A percentile compares a stretch with the other conserved stretches of the same genome.
Conservation (phyloP, 2,329 filamentous ascomycete genomes). For the Xylaria arbuscula region DNA sequence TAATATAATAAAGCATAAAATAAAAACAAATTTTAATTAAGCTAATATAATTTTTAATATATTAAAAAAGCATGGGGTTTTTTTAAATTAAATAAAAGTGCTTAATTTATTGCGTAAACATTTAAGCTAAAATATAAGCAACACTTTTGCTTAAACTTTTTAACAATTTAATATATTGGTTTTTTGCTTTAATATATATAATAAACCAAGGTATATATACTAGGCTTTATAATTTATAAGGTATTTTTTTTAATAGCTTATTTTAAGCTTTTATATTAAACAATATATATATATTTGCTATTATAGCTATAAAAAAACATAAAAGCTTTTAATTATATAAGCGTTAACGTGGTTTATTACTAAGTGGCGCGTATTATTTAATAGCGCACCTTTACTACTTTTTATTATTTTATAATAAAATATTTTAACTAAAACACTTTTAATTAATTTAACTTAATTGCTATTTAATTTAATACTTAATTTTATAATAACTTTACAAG, state of each 20-base stretch:
- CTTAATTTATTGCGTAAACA: background rate
- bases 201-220: background rate
- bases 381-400: no score
- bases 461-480: no score
- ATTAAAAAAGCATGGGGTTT: background rate
- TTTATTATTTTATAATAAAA: no score
- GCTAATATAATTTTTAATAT: background rate
- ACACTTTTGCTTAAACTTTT: background rate
- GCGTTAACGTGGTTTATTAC: no score
- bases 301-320: background rate
- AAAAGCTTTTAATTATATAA: background rate
- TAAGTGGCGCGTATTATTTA: no score
- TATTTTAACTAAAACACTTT: no score
- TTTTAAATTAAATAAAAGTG: background rate
- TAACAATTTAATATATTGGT: background rate
- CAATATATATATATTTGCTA: background rate
- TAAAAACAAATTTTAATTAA: background rate
- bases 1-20: background rate
- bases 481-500: no score
- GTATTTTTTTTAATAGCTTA: background rate
- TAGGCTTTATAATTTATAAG: background rate
- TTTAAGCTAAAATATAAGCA: background rate
- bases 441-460: no score
- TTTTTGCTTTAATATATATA: background rate
- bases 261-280: background rate